phyloP scores from a whole-genome alignment of 164 flowering plant species.

The Platanus orientalis region DNA sequence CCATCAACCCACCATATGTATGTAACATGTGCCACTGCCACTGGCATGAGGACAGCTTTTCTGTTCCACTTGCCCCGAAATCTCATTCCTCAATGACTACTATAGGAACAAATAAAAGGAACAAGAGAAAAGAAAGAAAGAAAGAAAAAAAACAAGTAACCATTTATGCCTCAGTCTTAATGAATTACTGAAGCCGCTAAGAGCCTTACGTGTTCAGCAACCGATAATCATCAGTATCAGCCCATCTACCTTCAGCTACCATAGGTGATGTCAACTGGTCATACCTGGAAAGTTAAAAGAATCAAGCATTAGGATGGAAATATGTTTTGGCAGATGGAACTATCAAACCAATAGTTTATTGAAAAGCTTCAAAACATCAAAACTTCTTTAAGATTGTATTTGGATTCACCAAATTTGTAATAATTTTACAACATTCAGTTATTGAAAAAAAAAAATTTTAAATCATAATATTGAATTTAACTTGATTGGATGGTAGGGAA shows the following conservation, averaged over 20 bases:
- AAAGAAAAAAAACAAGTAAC: not conserved
- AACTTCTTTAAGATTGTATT: too few relatives aligned
- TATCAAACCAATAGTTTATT: not conserved
- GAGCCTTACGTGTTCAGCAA: conserved; percentile 31
- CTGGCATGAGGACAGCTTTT: not conserved
- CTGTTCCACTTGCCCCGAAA: not conserved
- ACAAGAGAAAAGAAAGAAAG: not conserved
- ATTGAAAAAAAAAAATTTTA: too few relatives aligned
- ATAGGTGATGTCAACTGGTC: conserved; percentile 47
- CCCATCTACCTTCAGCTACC: conserved; percentile 57
- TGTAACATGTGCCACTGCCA: too few relatives aligned
- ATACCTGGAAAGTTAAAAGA: conserved; percentile 20
- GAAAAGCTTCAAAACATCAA: not conserved
- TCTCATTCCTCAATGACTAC: not conserved
- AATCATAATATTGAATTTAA: too few relatives aligned
- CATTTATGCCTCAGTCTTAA: too few relatives aligned
- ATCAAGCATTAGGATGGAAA: not conserved
- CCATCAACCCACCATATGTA: too few relatives aligned
- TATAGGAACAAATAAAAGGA: not conserved
- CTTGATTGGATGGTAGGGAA: too few relatives aligned
- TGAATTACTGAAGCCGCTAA: not conserved
- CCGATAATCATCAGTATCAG: conserved; percentile 55
- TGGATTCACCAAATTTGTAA: too few relatives aligned
- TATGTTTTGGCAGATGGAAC: not conserved
- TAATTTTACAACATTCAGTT: too few relatives aligned